Percentiles rank a stretch among this genome's conserved stretches.
Conservation (phyloP, 164 flowering plant genomes). For the Paratinospora sagittata region DNA sequence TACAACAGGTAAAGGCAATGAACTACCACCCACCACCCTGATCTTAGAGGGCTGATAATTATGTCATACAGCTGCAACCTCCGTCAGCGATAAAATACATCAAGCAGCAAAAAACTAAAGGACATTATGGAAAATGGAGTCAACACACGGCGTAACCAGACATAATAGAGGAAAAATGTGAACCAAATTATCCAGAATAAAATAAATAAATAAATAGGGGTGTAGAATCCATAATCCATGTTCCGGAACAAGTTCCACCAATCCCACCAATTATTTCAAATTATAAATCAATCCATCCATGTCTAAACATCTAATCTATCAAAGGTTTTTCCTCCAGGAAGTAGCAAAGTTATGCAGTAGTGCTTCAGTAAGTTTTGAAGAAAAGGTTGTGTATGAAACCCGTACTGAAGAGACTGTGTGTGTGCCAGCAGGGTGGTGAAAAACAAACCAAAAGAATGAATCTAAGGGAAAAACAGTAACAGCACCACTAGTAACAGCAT, state of each 20-base stretch:
- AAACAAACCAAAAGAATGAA: slow-evolving; percentile 5
- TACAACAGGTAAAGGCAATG: neutral
- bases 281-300: neutral
- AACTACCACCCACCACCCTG: neutral
- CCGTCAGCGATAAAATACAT: neutral
- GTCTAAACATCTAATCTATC: slow-evolving; percentile 2
- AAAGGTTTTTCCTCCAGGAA: neutral
- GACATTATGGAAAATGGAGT: neutral
- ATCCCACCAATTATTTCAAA: slow-evolving; percentile 10
- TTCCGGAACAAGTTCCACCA: slow-evolving; percentile 1
- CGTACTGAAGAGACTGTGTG: neutral
- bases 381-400: neutral
- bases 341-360: neutral
- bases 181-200: neutral
- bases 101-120: neutral
- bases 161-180: neutral
- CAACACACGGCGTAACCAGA: neutral
- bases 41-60: neutral
- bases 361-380: neutral
- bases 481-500: slow-evolving; percentile 1
- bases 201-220: neutral
- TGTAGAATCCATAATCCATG: neutral
- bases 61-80: neutral
- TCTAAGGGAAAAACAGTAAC: neutral
- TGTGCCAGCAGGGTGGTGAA: neutral